phyloP scores from a whole-genome alignment of 768 basidiomycete genomes.

The Hygrophorus pudorinus region DNA sequence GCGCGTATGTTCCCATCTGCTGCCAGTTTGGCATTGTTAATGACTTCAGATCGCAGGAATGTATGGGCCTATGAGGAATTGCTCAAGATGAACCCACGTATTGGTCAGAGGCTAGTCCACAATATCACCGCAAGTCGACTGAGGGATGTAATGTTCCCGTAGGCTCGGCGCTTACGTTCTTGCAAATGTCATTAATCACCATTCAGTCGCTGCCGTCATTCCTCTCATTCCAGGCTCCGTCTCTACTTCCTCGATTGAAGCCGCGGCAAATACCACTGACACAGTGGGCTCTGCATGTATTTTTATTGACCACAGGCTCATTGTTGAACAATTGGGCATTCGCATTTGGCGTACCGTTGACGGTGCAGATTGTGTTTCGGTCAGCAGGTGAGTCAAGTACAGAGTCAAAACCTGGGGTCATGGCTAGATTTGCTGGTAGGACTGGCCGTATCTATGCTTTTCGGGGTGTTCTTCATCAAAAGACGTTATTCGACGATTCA shows the following conservation, averaged over 20 bases:
- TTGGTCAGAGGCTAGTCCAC: constrained; percentile 37
- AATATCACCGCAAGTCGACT: background rate
- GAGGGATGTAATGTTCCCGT: background rate
- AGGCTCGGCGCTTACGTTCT: constrained; percentile 80
- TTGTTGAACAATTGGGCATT: constrained; percentile 79
- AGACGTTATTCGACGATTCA: constrained; percentile 52
- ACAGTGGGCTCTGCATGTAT: constrained; percentile 64
- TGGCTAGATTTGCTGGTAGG: constrained; percentile 28
- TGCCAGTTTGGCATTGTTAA: background rate
- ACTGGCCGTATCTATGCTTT: constrained; percentile 66
- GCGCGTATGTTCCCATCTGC: constrained; percentile 43
- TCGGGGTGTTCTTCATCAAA: constrained; percentile 50
- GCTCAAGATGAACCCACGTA: constrained; percentile 53
- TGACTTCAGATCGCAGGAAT: constrained; percentile 34
- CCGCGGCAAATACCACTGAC: constrained; percentile 56
- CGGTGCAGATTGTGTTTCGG: constrained; percentile 76
- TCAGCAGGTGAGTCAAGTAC: constrained; percentile 51
- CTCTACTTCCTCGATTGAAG: constrained; percentile 43
- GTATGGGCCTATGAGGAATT: constrained; percentile 73
- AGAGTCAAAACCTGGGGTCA: constrained; percentile 1
- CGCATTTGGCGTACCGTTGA: constrained; percentile 64
- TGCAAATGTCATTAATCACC: constrained; percentile 75
- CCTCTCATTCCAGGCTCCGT: constrained; percentile 28
- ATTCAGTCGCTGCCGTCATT: constrained; percentile 57
- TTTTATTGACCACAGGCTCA: constrained; percentile 55